Evolutionary conservation across 2,329 filamentous ascomycete genomes (phyloP), one percentile per base, ranked within the genome.

Genomic region (Aspergillus fischeri): DNA sequence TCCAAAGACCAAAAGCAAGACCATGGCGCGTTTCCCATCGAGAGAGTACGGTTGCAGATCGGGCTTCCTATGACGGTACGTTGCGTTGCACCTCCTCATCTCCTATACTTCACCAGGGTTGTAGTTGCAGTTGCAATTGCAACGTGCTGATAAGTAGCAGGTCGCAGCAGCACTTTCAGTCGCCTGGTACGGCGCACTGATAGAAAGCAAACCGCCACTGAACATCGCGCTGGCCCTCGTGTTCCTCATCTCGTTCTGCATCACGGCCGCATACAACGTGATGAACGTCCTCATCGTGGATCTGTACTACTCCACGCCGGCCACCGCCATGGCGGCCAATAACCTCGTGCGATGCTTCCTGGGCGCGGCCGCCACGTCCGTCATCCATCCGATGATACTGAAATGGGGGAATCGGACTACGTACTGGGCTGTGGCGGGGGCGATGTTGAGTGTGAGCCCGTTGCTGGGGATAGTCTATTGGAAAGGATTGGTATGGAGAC

Each of bases 221-320:
- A 51, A 63, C 7, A 54, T 65, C 3, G 50, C 69, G 3, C 64
- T 76, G 2, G 55, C 67, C 2, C 49, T 74, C 14, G 58, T 75
- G 1, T 75, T 76, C 47, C 44, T 68, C 42, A 65, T 67, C n/a
- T 70, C 67, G 8, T 77, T 73, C 55, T 70, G 63, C 54, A 67
- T 77, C 27, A 73, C 71, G 11, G 72, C 73, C 5, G 70, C 71
- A 1, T 79, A 74, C 54, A 76, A 79, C 52, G 68, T 73, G 20
- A 68, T 76, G 28, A 80, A 77, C 52, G 75, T 79, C 0, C 63
- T 83, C 17, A 71, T 80, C 42, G 70, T 80, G 0, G 77, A 79
- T 59, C 63, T 78, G 49, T 72, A 77, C 61, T 63, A 67, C 65
- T 44, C 57, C 2, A 68, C 62, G 0, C 67, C 72, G 0, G 71